These are phyloP conservation scores for Trichoderma sp. DNA, from an alignment of 2,329 filamentous ascomycete species.

Conservation along the genomic window DNA sequence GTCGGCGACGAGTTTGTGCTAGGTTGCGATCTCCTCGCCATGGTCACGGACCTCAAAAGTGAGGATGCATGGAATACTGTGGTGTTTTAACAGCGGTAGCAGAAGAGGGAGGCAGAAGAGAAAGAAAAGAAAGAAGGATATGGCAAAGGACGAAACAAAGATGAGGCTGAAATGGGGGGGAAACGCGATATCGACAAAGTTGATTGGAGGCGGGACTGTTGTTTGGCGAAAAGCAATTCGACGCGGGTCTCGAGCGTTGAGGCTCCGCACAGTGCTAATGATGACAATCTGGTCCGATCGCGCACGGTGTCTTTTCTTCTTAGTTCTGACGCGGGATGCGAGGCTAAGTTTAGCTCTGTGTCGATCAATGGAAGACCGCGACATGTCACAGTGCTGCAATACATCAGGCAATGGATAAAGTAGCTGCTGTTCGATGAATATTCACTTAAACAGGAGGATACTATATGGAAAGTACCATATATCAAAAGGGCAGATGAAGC, in stretches of 20 bases:
- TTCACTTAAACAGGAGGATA: not conserved
- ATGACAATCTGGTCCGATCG: not conserved
- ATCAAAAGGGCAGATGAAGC: not conserved
- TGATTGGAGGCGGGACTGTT: constrained; percentile 7
- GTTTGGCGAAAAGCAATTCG: not conserved
- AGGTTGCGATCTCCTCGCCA: constrained; percentile 20
- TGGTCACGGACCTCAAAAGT: not conserved
- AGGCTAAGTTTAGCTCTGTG: not conserved
- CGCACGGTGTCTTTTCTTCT: not conserved
- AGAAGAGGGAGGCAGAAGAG: too few relatives aligned
- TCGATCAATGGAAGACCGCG: not conserved
- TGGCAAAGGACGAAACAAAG: not conserved
- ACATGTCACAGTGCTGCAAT: not conserved
- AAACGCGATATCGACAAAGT: not conserved
- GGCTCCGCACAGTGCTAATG: not conserved
- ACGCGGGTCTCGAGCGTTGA: not conserved
- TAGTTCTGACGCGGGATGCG: not conserved
- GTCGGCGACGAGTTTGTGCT: constrained; percentile 32
- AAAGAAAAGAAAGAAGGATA: not conserved
- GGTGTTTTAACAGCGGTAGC: not conserved
- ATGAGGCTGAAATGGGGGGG: not conserved
- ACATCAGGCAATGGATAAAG: not conserved
- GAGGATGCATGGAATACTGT: not conserved
- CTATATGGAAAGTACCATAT: not conserved
- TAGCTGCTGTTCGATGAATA: not conserved